Conservation (phyloP, 208 protist species). For the Leishmania lainsoni region DNA sequence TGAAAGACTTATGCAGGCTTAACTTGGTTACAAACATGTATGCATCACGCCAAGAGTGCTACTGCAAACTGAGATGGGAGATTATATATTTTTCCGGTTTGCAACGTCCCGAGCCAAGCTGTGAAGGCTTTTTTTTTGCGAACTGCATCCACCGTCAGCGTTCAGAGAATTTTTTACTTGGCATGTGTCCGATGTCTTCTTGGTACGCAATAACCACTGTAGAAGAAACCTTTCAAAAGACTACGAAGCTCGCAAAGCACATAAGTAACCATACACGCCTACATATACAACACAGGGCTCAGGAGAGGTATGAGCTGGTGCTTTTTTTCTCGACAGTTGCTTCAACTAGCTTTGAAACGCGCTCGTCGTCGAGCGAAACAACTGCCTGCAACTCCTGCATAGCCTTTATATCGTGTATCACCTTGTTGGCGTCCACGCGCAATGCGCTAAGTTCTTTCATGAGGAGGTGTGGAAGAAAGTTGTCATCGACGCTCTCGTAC, state of each 20-base stretch:
- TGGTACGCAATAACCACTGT: not conserved
- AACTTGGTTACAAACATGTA: not conserved
- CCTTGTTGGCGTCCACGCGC: conserved; percentile 19
- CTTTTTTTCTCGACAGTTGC: conserved; percentile 10
- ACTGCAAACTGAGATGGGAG: not conserved
- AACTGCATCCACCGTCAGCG: not conserved
- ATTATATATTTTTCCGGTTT: not conserved
- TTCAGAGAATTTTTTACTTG: not conserved
- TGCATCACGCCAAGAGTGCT: not conserved
- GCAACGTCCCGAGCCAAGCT: not conserved
- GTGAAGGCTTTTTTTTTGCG: not conserved
- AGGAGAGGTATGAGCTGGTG: not conserved
- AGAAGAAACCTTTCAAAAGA: not conserved
- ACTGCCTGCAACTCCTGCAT: conserved; percentile 31
- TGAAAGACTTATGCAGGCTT: not conserved
- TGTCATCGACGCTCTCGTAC: conserved; percentile 56
- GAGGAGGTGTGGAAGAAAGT: conserved; percentile 39
- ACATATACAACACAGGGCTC: not conserved
- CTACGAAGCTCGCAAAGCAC: not conserved
- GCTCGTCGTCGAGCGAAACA: conserved; percentile 16
- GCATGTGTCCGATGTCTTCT: not conserved
- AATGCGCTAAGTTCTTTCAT: conserved; percentile 30
- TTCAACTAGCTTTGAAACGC: conserved; percentile 16
- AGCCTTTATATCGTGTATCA: conserved; percentile 22
- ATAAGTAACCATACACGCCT: not conserved